These are phyloP conservation scores for Noccaea bulbosa DNA, from an alignment of 345 rosid genomes.

Conservation along the genomic window DNA sequence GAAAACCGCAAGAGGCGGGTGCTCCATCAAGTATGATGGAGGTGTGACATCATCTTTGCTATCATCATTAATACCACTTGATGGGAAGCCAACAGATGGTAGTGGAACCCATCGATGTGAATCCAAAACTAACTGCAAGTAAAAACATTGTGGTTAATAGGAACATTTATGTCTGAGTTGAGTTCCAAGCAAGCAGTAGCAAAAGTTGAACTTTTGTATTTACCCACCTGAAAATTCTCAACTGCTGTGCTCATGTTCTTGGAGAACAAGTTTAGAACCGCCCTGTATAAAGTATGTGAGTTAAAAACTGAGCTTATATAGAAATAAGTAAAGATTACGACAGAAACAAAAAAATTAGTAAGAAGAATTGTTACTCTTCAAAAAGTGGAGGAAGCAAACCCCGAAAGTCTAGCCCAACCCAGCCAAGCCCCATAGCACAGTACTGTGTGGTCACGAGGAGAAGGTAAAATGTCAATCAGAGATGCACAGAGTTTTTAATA, in stretches of 20 bases:
- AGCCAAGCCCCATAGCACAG: slow-evolving; percentile 95
- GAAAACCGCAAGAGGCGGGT: slow-evolving; percentile 97
- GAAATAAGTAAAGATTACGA: slow-evolving; percentile 10
- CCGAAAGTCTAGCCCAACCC: slow-evolving; percentile 95
- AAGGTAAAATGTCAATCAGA: slow-evolving; percentile 30
- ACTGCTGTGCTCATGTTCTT: slow-evolving; percentile 84
- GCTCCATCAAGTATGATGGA: slow-evolving; percentile 94
- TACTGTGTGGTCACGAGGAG: slow-evolving; percentile 53
- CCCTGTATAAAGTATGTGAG: slow-evolving; percentile 57
- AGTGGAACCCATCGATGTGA: slow-evolving; percentile 97
- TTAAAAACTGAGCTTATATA: slow-evolving; percentile 11
- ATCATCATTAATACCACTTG: slow-evolving; percentile 62
- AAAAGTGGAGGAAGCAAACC: slow-evolving; percentile 93
- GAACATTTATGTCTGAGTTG: not conserved
- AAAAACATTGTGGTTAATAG: slow-evolving; percentile 24
- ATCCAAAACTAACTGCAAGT: slow-evolving; percentile 88
- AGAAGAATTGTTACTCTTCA: slow-evolving; percentile 67
- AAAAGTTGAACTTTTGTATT: slow-evolving; percentile 5
- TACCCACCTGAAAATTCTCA: slow-evolving; percentile 82
- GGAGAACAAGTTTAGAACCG: slow-evolving; percentile 84
- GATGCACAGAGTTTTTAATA: slow-evolving; percentile 8
- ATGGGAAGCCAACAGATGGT: slow-evolving; percentile 85
- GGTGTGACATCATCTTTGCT: slow-evolving; percentile 90
- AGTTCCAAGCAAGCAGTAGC: slow-evolving; percentile 9
- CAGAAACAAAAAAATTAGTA: not conserved